Evolutionary conservation across 2,329 filamentous ascomycete genomes (phyloP).

Genomic region (Dactylellina drechsleri): DNA sequence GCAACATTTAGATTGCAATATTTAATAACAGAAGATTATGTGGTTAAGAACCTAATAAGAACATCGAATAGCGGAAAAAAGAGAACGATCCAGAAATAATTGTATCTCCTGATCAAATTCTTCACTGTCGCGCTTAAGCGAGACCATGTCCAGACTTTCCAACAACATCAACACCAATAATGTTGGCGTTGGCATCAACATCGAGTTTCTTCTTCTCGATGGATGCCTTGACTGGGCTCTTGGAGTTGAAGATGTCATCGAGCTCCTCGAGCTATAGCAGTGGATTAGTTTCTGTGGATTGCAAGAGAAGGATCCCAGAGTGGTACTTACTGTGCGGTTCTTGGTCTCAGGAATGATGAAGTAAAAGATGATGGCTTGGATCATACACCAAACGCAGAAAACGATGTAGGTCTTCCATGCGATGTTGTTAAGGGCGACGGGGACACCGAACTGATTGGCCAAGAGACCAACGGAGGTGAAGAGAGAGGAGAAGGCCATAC

Average conservation of each 20-base stretch:
- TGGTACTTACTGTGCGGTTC: constrained; percentile 21
- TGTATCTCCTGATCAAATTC: constrained; percentile 1
- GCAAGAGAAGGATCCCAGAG: constrained; percentile 10
- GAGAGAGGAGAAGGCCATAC: constrained; percentile 62
- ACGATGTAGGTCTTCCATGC: constrained; percentile 60
- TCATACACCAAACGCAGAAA: constrained; percentile 54
- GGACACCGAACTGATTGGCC: constrained; percentile 65
- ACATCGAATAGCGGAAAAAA: too few relatives aligned
- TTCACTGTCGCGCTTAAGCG: neutral
- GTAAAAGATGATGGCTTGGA: constrained; percentile 55
- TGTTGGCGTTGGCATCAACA: constrained; percentile 16
- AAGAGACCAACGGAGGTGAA: constrained; percentile 63
- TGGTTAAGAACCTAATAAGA: too few relatives aligned
- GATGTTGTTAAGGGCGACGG: constrained; percentile 62
- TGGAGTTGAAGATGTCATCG: constrained; percentile 52
- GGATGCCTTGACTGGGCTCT: constrained; percentile 61
- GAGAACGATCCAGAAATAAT: neutral
- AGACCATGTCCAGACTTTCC: constrained; percentile 1
- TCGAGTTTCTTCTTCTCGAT: constrained; percentile 19
- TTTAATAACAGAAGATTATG: too few relatives aligned
- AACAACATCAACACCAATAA: constrained; percentile 10
- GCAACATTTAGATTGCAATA: too few relatives aligned
- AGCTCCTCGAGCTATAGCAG: constrained; percentile 50
- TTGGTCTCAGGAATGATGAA: constrained; percentile 51
- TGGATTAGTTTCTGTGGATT: constrained; percentile 41